Conservation (phyloP, 352 stramenopile genomes). For the Pythium aristosporum region DNA sequence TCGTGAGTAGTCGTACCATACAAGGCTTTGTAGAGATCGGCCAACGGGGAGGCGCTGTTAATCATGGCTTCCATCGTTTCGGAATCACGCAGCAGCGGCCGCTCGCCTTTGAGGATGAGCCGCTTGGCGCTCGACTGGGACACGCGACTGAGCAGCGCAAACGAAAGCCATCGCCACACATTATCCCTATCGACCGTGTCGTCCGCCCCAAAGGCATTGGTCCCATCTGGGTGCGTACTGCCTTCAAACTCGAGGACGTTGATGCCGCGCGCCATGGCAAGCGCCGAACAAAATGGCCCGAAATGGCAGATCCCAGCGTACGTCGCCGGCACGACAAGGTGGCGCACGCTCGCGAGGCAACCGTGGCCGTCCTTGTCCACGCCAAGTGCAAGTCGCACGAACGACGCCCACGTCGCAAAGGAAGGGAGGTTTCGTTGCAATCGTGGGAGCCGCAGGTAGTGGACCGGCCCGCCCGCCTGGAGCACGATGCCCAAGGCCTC, state of each 20-base stretch:
- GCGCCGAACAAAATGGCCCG: conserved; percentile 1
- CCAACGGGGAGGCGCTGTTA: no score
- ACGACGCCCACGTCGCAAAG: background rate
- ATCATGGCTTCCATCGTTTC: no score
- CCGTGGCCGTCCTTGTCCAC: conserved; percentile 3
- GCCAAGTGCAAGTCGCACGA: background rate
- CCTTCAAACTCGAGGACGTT: background rate
- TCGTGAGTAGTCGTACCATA: no score
- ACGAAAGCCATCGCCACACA: no score
- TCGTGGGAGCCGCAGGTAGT: background rate
- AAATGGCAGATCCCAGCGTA: background rate
- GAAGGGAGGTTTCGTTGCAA: background rate
- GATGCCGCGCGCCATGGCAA: background rate
- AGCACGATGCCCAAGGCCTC: conserved; percentile 1
- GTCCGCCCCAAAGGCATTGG: no score
- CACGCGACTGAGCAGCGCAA: no score
- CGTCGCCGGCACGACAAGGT: background rate
- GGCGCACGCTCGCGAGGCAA: background rate
- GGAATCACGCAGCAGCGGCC: no score
- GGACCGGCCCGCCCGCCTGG: background rate
- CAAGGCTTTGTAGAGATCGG: no score
- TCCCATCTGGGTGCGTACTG: no score
- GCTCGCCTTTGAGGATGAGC: no score
- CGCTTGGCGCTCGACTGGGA: no score
- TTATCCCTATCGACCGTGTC: no score